These are phyloP conservation scores for Flaveria trinervia DNA, from an alignment of 129 eudicot genomes.

Conservation along the genomic window DNA sequence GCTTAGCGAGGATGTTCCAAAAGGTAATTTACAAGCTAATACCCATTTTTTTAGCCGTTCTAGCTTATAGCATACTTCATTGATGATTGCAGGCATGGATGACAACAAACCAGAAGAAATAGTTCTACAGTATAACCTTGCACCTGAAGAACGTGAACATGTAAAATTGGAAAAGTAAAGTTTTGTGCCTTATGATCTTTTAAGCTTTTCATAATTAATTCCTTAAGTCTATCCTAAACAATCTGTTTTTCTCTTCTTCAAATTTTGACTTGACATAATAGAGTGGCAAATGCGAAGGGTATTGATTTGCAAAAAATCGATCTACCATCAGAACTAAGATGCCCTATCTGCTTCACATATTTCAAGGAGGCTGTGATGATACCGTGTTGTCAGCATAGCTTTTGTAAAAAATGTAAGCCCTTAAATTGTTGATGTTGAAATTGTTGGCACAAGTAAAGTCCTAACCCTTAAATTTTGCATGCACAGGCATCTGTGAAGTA, in stretches of 20 bases:
- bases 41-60: constrained; percentile 13
- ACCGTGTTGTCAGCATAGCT: constrained; percentile 97
- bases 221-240: constrained; percentile 1
- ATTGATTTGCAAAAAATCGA: constrained; percentile 46
- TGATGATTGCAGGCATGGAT: constrained; percentile 37
- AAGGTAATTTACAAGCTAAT: constrained; percentile 41
- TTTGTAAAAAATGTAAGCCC: constrained; percentile 79
- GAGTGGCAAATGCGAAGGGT: constrained; percentile 35
- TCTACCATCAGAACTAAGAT: constrained; percentile 75
- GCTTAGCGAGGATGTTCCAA: constrained; percentile 46
- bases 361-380: constrained; percentile 97
- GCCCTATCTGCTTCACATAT: constrained; percentile 63
- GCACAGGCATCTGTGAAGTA: constrained; percentile 64
- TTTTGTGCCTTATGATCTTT: constrained; percentile 1
- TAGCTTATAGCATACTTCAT: constrained; percentile 25
- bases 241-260: neutral
- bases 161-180: constrained; percentile 51
- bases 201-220: neutral
- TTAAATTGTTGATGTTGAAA: constrained; percentile 22
- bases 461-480: neutral
- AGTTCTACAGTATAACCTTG: constrained; percentile 37
- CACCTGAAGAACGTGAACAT: constrained; percentile 42
- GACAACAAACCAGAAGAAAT: constrained; percentile 39
- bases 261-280: constrained; percentile 31
- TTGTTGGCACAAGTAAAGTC: constrained; percentile 7